Conservation (phyloP, 208 protist genomes). For the Balamuthia mandrillaris region DNA sequence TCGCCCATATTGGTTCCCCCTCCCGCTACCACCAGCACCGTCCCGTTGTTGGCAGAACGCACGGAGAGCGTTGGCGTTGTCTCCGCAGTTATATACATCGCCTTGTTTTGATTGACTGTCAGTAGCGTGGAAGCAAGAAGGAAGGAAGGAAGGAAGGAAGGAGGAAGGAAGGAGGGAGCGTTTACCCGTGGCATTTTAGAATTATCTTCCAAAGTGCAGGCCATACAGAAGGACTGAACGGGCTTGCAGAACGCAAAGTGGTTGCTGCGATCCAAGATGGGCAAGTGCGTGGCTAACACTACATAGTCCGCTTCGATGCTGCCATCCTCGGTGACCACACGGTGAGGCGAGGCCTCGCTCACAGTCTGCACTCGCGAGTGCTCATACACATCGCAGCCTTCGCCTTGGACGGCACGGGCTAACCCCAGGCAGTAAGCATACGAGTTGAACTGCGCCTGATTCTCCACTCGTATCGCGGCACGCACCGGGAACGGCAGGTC, state of each 20-base stretch:
- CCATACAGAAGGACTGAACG: background rate
- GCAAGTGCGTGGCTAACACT: background rate
- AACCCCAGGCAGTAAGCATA: slow-evolving; percentile 15
- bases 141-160: too few species aligned
- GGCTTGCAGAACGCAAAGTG: background rate
- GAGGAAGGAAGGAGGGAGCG: background rate
- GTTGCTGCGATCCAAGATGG: background rate
- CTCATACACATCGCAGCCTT: background rate
- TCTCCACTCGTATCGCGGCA: background rate
- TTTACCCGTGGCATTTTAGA: background rate
- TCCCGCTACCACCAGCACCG: too few species aligned
- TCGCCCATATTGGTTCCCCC: too few species aligned
- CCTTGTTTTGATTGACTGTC: background rate
- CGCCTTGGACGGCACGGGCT: background rate
- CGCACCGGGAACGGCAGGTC: background rate
- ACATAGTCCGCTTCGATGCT: background rate
- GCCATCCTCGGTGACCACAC: background rate
- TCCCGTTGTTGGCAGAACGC: background rate
- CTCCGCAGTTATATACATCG: background rate
- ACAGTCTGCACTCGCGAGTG: background rate
- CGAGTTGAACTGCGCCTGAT: slow-evolving; percentile 24
- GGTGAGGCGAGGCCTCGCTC: background rate
- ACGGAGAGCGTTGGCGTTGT: background rate
- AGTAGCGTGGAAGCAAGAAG: background rate
- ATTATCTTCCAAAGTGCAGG: background rate